Evolutionary conservation across 2,329 filamentous ascomycete genomes (phyloP), one percentile per base, ranked within the genome.

Genomic region (Fusarium oxysporum): DNA sequence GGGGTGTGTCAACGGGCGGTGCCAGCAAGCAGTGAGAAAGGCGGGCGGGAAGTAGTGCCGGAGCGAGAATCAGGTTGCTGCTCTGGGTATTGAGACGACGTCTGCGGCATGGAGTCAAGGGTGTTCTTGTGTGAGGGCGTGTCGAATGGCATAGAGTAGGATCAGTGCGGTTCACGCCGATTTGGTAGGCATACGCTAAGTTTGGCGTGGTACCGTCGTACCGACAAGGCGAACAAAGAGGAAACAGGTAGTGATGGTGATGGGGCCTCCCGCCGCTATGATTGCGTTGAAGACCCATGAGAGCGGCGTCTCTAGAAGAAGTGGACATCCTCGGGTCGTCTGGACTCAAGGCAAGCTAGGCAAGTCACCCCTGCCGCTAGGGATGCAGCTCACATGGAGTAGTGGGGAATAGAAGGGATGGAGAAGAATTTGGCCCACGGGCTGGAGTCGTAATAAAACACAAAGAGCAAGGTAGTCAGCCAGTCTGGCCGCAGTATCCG

Each of bases 1-100:
- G 80, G 79, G 78, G 76, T 79, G 78, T 79, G 74, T 81, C 78
- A 79, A 78, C 76, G 77, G 80, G 79, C 75, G 77, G 78, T 79
- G 78, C 77, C 75, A 76, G 78, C 62, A 72, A 57, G 68, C 56
- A 55, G 60, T 60, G 62, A 68, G 63, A 69, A 67, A 72, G 70
- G 68, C 72, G 70, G 68, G 68, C 73, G 74, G 76, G 68, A 78
- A 70, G 72, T 75, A 77, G 76, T 73, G 71, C 71, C 64, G 72
- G 72, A 69, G 75, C 56, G 63, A 74, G 63, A 71, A 68, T 62
- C 73, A 71, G 65, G 62, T 62, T 70, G 58, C 64, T 54, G 62
- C 70, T 68, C 71, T 71, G 61, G 72, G 72, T 66, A 74, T 74
- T 60, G 64, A 65, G 66, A 61, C 66, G 51, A 62, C 43, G 41